A percentile compares a stretch with the other conserved stretches of the same genome.
These are phyloP conservation scores for Lachnellula suecica DNA, from an alignment of 2,329 filamentous ascomycete genomes.

Conservation along the genomic window DNA sequence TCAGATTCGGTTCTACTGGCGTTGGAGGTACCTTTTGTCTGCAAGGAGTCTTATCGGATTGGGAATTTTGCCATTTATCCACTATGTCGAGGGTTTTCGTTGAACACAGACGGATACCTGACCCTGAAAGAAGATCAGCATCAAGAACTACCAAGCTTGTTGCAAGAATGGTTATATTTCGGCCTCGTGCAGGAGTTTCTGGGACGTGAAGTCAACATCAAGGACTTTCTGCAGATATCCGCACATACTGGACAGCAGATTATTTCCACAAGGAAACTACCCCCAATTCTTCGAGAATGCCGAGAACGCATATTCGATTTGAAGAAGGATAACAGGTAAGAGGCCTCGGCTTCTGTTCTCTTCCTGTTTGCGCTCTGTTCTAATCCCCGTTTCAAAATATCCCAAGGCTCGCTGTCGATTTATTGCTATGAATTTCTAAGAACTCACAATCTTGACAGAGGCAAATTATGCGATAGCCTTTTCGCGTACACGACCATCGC, in stretches of 20 bases:
- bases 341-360: too few species aligned
- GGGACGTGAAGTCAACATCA: not conserved
- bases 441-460: too few species aligned
- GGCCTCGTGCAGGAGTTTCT: not conserved
- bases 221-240: not conserved
- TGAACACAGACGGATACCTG: not conserved
- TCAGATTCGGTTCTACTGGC: not conserved
- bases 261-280: not conserved
- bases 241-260: not conserved
- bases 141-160: not conserved
- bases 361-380: too few species aligned
- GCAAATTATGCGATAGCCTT: not conserved
- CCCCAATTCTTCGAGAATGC: not conserved
- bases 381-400: too few species aligned
- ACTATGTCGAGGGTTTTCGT: not conserved
- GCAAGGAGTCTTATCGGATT: not conserved
- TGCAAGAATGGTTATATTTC: constrained; percentile 4
- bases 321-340: not conserved
- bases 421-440: too few species aligned
- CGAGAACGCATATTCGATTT: not conserved
- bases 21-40: not conserved
- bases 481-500: not conserved
- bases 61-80: not conserved
- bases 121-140: not conserved
- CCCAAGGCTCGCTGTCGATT: too few species aligned